Evolutionary conservation across 208 protist genomes (phyloP), one percentile per base, ranked within the genome.

Genomic region (Porcisia deanei): DNA sequence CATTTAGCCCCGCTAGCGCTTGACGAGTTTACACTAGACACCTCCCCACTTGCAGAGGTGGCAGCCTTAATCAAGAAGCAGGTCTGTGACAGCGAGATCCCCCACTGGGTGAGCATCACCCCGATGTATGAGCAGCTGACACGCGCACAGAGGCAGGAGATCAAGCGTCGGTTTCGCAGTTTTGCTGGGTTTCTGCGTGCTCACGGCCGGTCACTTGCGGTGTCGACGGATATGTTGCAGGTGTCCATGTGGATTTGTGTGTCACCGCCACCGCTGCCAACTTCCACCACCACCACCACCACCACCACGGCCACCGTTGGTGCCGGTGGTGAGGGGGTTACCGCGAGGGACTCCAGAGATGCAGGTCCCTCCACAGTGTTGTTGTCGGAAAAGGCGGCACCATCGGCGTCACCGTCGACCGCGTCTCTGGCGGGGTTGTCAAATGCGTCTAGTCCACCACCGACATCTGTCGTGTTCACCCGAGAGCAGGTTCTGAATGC

Each of bases 161-260:
- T 97, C 63, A 94, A 94, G 80, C 63, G 76, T 54, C 81, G 85
- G 22, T 91, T 86, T 52, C 83, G 86, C 60, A 96, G 91, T 70
- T 94, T 97, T 60, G 90, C 91, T 9, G 86, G 91, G n/a, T 97
- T 97, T 78, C 74, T 97, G 67, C 91, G 93, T 2, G 75, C 85
- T 5, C 93, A 97, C 78, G 93, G 93, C 20, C 71, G 76, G 10
- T 80, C 91, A 25, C 67, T 97, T 30, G 85, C 93, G 18, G 80
- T 97, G 55, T 95, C 93, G 67, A 83, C 79, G 67, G 93, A 97
- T 80, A 93, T 96, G 86, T 70, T 97, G 61, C 83, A 94, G 81
- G 90, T 97, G 2, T 87, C 93, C 70, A 88, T 88, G 84, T 97
- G 93, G 91, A 85, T 93, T 63, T 78, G 45, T 55, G 43, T 58